These are phyloP conservation scores for Lineolata rhizophorae DNA, from an alignment of 495 filamentous ascomycete genomes.

Conservation along the genomic window DNA sequence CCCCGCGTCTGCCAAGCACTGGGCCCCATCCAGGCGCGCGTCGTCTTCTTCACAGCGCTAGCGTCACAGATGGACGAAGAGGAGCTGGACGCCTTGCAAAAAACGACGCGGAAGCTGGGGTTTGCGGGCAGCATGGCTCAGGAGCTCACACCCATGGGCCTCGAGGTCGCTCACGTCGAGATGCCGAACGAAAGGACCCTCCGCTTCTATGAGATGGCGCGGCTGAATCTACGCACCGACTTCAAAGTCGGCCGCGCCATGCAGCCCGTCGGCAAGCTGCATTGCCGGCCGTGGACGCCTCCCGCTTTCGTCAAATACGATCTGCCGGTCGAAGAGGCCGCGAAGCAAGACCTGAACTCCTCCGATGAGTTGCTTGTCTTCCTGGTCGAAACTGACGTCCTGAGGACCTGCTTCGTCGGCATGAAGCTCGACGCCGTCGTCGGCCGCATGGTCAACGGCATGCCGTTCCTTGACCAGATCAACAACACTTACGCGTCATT, in stretches of 20 bases:
- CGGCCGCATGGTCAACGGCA: conserved; percentile 8
- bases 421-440: conserved; percentile 49
- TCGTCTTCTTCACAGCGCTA: conserved; percentile 21
- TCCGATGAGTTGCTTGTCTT: no score
- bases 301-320: conserved; percentile 13
- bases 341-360: no score
- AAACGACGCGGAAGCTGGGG: not conserved
- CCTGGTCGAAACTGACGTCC: conserved; percentile 43
- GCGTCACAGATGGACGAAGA: conserved; percentile 16
- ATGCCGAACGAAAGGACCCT: conserved; percentile 18
- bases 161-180: conserved; percentile 32
- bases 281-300: conserved; percentile 12
- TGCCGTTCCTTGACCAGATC: conserved; percentile 35
- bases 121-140: conserved; percentile 19
- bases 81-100: conserved; percentile 5
- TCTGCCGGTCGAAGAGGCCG: conserved; percentile 10
- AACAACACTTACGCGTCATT: conserved; percentile 29
- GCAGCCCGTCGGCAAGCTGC: conserved; percentile 16
- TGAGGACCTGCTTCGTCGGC: conserved; percentile 40
- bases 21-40: no score
- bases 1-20: no score
- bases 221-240: no score
- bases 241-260: conserved; percentile 4
- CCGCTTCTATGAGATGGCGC: conserved; percentile 22
- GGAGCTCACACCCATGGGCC: conserved; percentile 28